Evolutionary conservation across 257 asterid genomes (phyloP).

Genomic region (Penstemon eatonii): DNA sequence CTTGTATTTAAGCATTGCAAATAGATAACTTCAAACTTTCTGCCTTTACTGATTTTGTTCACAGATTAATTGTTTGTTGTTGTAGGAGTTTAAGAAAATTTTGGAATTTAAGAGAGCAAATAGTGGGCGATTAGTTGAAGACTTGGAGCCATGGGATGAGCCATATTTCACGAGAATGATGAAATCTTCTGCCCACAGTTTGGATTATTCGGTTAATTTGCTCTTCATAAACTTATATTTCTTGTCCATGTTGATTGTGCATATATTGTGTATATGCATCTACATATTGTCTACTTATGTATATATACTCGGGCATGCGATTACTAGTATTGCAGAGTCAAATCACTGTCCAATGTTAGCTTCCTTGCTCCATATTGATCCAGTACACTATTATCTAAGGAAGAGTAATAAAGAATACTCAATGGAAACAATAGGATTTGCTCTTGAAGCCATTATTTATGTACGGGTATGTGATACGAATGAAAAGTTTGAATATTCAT

Average conservation of each 20-base stretch:
- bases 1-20: slow-evolving; percentile 21
- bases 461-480: not conserved
- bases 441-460: not conserved
- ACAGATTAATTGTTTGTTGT: slow-evolving; percentile 23
- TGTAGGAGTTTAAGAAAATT: slow-evolving; percentile 73
- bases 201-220: slow-evolving; percentile 68
- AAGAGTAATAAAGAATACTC: not conserved
- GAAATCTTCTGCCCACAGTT: slow-evolving; percentile 66
- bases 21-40: not conserved
- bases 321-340: slow-evolving; percentile 18
- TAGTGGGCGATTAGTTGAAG: slow-evolving; percentile 43
- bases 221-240: slow-evolving; percentile 26
- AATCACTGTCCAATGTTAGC: slow-evolving; percentile 11
- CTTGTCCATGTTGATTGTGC: slow-evolving; percentile 26
- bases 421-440: not conserved
- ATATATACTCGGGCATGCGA: slow-evolving; percentile 2
- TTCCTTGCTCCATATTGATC: slow-evolving; percentile 2
- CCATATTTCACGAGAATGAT: slow-evolving; percentile 76
- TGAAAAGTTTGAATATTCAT: not conserved
- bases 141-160: slow-evolving; percentile 97
- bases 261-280: slow-evolving; percentile 16
- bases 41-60: slow-evolving; percentile 16
- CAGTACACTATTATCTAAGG: not conserved
- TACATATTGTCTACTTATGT: not conserved
- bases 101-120: slow-evolving; percentile 61